Conservation (phyloP, 1,284 basidiomycete genomes). For the Naganishia sp. region DNA sequence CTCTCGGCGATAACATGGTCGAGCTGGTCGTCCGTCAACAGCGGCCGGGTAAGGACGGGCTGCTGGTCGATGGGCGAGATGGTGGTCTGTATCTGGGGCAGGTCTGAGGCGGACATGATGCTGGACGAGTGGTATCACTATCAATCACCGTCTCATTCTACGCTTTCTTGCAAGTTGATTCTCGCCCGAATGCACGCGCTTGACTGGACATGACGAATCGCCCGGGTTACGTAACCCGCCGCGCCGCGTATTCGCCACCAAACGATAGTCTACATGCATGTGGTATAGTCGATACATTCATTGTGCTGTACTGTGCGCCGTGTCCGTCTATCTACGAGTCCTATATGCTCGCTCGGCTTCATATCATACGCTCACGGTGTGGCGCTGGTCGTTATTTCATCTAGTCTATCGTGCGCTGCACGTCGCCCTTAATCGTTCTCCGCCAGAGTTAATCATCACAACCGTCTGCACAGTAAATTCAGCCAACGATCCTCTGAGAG, state of each 20-base stretch:
- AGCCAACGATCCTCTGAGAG: not conserved
- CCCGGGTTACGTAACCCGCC: too few species aligned
- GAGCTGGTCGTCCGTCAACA: slow-evolving; percentile 58
- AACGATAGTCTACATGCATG: not conserved
- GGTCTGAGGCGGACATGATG: slow-evolving; percentile 1
- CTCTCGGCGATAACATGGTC: slow-evolving; percentile 63
- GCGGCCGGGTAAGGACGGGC: slow-evolving; percentile 53
- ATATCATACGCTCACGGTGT: too few species aligned
- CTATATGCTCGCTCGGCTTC: too few species aligned
- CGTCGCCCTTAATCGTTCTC: too few species aligned
- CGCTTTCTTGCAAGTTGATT: too few species aligned
- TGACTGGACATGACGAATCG: too few species aligned
- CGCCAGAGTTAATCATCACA: not conserved
- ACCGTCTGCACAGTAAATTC: slow-evolving; percentile 4
- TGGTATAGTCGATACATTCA: slow-evolving; percentile 2
- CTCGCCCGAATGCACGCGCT: not conserved
- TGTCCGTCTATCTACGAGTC: too few species aligned
- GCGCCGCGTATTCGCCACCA: not conserved
- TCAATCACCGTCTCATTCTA: too few species aligned
- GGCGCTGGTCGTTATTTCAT: too few species aligned
- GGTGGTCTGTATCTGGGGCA: slow-evolving; percentile 54
- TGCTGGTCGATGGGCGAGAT: slow-evolving; percentile 57
- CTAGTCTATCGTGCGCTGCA: too few species aligned
- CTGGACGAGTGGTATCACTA: not conserved
- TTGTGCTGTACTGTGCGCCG: not conserved